Evolutionary conservation across 495 filamentous ascomycete species (phyloP).

Genomic region (Letharia columbiana): DNA sequence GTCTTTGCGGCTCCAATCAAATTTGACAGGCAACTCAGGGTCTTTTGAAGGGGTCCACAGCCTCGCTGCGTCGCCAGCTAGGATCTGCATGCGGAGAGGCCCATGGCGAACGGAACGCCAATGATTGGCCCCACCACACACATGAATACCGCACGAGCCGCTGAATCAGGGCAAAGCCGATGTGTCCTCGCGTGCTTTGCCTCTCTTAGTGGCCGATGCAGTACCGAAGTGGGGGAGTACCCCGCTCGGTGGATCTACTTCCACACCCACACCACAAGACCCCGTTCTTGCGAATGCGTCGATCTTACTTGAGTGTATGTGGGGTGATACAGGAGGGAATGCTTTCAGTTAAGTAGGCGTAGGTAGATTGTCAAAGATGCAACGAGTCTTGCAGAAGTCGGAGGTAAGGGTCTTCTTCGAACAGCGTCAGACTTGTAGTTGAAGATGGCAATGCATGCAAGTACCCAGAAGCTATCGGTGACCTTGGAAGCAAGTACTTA

Average conservation of each 20-base stretch:
- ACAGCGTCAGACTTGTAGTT: background rate
- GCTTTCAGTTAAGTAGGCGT: background rate
- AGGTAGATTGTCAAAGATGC: background rate
- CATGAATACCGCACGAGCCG: slow-evolving; percentile 6
- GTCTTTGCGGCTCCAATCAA: background rate
- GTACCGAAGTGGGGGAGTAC: background rate
- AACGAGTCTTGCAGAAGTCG: background rate
- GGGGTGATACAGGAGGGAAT: background rate
- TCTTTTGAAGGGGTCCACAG: background rate
- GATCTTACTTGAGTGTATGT: background rate
- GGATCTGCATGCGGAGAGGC: background rate
- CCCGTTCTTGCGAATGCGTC: background rate
- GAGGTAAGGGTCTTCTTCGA: background rate
- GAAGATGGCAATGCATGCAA: background rate
- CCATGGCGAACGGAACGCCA: background rate
- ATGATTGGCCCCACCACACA: background rate
- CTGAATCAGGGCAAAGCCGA: background rate
- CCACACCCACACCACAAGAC: background rate
- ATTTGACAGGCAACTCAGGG: background rate
- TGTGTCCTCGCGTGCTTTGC: slow-evolving; percentile 4
- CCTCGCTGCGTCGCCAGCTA: background rate
- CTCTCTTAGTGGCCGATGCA: background rate
- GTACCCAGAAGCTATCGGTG: too few relatives aligned
- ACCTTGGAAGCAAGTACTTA: too few relatives aligned
- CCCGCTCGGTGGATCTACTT: background rate